Percentiles rank a stretch among this genome's conserved stretches.
These are phyloP conservation scores for Auricularia sp. DNA, from an alignment of 768 basidiomycete species.

Conservation along the genomic window DNA sequence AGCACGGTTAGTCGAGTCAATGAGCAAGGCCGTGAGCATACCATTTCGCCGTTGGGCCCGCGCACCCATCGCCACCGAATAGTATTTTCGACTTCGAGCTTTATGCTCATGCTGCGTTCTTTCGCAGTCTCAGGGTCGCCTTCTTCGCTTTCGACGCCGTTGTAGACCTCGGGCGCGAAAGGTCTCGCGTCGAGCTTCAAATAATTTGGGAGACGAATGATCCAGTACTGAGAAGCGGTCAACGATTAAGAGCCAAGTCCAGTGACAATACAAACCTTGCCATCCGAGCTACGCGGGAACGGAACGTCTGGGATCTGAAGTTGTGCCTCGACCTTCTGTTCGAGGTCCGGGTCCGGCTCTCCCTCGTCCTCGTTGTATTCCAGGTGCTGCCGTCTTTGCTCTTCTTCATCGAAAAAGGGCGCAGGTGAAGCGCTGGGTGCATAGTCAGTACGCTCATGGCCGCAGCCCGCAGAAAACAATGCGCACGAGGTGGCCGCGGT, in stretches of 20 bases:
- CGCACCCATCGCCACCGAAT: conserved; percentile 92
- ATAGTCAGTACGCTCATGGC: background rate
- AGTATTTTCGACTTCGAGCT: conserved; percentile 87
- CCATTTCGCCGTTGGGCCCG: conserved; percentile 63
- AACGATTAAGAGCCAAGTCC: background rate
- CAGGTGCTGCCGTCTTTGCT: conserved; percentile 48
- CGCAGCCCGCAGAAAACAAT: background rate
- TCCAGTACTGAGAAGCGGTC: conserved; percentile 60
- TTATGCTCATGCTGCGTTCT: conserved; percentile 76
- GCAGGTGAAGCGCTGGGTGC: conserved; percentile 4
- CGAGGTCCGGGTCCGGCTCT: conserved; percentile 43
- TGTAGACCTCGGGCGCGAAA: conserved; percentile 79
- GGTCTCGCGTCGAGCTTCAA: conserved; percentile 84
- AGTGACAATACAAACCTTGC: conserved; percentile 47
- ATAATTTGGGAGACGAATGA: conserved; percentile 88
- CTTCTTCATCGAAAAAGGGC: conserved; percentile 35
- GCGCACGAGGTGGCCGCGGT: conserved; percentile 1
- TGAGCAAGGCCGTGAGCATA: conserved; percentile 29
- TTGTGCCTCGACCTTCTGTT: conserved; percentile 53
- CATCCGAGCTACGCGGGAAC: conserved; percentile 68
- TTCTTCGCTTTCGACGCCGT: conserved; percentile 71
- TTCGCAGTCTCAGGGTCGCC: conserved; percentile 49
- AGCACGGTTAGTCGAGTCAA: conserved; percentile 5
- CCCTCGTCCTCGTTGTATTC: conserved; percentile 79
- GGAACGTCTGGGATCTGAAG: conserved; percentile 84